Base-by-base conservation (phyloP, 2,329 filamentous ascomycete species). In the Exophiala calicioides region DNA sequence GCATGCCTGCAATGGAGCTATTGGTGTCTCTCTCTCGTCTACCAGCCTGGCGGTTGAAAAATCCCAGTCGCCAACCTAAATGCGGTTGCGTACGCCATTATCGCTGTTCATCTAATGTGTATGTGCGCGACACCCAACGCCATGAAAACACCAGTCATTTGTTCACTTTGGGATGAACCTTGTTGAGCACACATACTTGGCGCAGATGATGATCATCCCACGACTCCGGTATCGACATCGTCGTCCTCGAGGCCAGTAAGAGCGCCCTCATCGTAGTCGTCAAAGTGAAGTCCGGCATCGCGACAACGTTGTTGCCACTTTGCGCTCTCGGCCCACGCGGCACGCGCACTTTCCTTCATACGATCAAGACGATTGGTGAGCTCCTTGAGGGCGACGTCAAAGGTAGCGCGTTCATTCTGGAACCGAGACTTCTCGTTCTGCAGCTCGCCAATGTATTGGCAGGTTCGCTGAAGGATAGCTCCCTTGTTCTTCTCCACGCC, bases 401-500 rank as follows among this genome's bases (percentile, higher is more conserved):
- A 69, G 2, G 70, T 73, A 50, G 71, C 67, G 48, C 69, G 69
- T 31, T 74, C 71, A 19, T 70, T 68, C 33, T 72, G 67, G 30
- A 52, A 58, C 8, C 34, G 35, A 16, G 27, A 31, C 34, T 61
- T 58, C 41, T 60, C 58, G 24, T 50, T 58, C 27, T 57, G 52
- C 12, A 98, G 79, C 63, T 96, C 90, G 8, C 84, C 86, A 65
- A 98, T 97, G 72, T 95, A 97, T 55, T 89, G 84, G 7, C 96
- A 91, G 0, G 93, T 90, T 24, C 91, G 88, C 65, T 94, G 88
- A 27, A 98, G 75, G 56, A 98, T 97, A 2, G 90, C 94, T 1
- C 93, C 93, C 71, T 98, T 98, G 75, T 98, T 97, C 77, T 97
- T 98, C 70, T 98, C 93, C 62, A 91, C 96, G 10, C 90, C 90